Evolutionary conservation across 139 green algal genomes (phyloP).

Genomic region (Chlorella sorokiniana): DNA sequence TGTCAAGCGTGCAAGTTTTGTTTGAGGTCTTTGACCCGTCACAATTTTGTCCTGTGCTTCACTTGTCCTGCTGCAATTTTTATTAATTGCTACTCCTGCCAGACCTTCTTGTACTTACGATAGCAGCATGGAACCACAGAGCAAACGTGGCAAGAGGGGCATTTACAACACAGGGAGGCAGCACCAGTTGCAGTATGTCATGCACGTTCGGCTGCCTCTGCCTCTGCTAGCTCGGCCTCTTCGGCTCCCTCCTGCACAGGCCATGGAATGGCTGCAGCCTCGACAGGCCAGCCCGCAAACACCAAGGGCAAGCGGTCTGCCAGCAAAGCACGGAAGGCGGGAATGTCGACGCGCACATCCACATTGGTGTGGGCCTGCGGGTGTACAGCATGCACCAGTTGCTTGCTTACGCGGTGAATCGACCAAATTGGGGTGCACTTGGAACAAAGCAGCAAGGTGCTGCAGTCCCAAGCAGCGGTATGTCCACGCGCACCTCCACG

Average conservation of each 20-base stretch:
- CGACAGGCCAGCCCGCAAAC: slow-evolving; percentile 54
- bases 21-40: background rate
- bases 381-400: background rate
- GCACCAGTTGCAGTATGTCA: too few relatives aligned
- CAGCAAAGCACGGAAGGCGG: slow-evolving; percentile 59
- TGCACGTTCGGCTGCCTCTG: too few relatives aligned
- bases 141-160: too few relatives aligned
- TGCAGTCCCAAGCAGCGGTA: background rate
- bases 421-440: background rate
- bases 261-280: slow-evolving; percentile 63
- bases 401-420: background rate
- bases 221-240: background rate
- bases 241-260: slow-evolving; percentile 36
- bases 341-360: slow-evolving; percentile 77
- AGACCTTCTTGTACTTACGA: background rate
- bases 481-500: slow-evolving; percentile 57
- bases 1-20: background rate
- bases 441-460: background rate
- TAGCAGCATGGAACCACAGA: background rate
- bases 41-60: background rate
- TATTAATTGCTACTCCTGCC: background rate
- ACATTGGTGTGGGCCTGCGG: slow-evolving; percentile 78
- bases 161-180: background rate
- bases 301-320: slow-evolving; percentile 69
- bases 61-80: background rate